Percentiles rank a stretch among this genome's conserved stretches.
phyloP scores from a whole-genome alignment of 2,329 filamentous ascomycete species.

The Thermothelomyces thermophilus region DNA sequence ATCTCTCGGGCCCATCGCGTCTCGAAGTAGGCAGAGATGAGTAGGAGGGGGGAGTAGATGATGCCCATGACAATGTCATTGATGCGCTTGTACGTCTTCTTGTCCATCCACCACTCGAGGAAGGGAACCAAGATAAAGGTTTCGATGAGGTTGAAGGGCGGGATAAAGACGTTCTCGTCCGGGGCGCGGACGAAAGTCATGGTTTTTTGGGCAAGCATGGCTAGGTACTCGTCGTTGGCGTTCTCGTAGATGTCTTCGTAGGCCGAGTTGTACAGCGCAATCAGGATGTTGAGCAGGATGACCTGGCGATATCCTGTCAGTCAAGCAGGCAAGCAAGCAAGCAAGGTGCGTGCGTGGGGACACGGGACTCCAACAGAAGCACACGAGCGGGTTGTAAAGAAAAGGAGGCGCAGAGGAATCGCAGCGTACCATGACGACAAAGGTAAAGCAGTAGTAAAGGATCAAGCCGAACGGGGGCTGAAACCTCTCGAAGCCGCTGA shows the following conservation, averaged over 20 bases:
- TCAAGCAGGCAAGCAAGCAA: too few species aligned
- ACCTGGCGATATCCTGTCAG: conserved; percentile 34
- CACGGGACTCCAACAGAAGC: too few species aligned
- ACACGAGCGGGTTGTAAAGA: too few species aligned
- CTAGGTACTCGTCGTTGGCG: conserved; percentile 91
- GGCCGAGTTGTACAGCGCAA: conserved; percentile 92
- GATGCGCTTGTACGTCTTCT: conserved; percentile 63
- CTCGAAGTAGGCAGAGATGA: conserved; percentile 71
- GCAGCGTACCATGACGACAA: conserved; percentile 75
- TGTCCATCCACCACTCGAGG: conserved; percentile 94
- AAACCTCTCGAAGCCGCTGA: conserved; percentile 81
- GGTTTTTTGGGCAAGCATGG: conserved; percentile 86
- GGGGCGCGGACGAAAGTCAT: conserved; percentile 95
- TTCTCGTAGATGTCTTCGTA: conserved; percentile 94
- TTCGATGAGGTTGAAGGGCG: conserved; percentile 91
- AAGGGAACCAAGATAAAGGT: conserved; percentile 70
- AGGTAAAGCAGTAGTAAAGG: conserved; percentile 96
- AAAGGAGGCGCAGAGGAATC: too few species aligned
- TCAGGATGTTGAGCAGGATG: conserved; percentile 87
- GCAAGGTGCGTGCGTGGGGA: too few species aligned
- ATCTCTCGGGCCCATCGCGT: conserved; percentile 60
- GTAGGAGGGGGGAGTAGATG: conserved; percentile 76
- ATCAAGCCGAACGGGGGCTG: conserved; percentile 89
- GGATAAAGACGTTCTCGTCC: conserved; percentile 97
- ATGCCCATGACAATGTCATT: conserved; percentile 86